phyloP scores from a whole-genome alignment of 108 stramenopile genomes.

The Schizochytrium sp. region DNA sequence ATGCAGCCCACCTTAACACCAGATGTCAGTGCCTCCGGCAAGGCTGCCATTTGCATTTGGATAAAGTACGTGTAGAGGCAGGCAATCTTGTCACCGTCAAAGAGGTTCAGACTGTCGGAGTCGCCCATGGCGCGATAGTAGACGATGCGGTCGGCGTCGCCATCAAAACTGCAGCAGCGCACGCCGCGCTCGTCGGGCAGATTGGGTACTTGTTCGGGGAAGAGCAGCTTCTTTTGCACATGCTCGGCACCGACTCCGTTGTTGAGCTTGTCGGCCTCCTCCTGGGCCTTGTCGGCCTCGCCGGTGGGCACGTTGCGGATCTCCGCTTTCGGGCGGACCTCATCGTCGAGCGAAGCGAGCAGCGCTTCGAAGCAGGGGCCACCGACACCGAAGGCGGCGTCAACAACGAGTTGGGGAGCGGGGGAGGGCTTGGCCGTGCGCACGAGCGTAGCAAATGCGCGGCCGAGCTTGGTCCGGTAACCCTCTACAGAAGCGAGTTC shows the following conservation, averaged over 20 bases:
- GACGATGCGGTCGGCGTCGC: conserved; percentile 96
- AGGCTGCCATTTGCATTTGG: conserved; percentile 24
- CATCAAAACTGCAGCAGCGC: conserved; percentile 70
- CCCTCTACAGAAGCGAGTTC: conserved; percentile 62
- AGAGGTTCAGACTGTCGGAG: conserved; percentile 46
- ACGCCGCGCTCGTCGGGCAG: background rate
- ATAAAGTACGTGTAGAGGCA: conserved; percentile 71
- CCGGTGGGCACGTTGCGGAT: background rate
- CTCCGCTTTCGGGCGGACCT: background rate
- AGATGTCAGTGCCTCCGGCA: background rate
- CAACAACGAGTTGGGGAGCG: conserved; percentile 48
- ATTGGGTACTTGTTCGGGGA: conserved; percentile 51
- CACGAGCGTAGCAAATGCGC: conserved; percentile 58
- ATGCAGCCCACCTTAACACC: conserved; percentile 68
- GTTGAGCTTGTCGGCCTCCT: conserved; percentile 59
- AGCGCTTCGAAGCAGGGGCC: conserved; percentile 49
- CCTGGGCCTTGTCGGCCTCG: background rate
- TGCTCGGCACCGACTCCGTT: conserved; percentile 82
- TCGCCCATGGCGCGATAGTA: conserved; percentile 61
- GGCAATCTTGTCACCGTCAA: conserved; percentile 97
- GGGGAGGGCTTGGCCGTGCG: background rate
- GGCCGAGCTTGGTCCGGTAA: conserved; percentile 64
- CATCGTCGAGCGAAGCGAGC: conserved; percentile 28
- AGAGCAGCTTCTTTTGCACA: conserved; percentile 73
- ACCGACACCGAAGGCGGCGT: conserved; percentile 87